Evolutionary conservation across 441 rosid species (phyloP).

Genomic region (Gossypium gossypioides): DNA sequence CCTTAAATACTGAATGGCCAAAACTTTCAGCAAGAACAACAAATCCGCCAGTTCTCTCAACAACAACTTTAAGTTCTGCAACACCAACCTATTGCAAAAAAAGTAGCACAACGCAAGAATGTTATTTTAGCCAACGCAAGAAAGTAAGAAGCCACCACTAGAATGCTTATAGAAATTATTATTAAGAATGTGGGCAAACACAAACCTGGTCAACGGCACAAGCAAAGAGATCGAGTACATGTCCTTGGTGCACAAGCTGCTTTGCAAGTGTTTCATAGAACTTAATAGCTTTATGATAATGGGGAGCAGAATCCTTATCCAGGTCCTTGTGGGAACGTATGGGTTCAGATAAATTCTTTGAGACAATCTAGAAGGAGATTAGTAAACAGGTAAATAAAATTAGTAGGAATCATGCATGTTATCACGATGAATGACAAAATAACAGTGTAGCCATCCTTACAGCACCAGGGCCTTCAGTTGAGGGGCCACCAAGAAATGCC

Average conservation of each 20-base stretch:
- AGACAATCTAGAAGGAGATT: conserved; percentile 48
- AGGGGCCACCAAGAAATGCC: conserved; percentile 85
- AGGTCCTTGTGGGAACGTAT: conserved; percentile 91
- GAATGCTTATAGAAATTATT: background rate
- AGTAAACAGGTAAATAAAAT: background rate
- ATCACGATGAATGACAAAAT: background rate
- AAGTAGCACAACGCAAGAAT: background rate
- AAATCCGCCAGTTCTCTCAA: conserved; percentile 88
- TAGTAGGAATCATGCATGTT: background rate
- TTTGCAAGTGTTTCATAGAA: conserved; percentile 69
- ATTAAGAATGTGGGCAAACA: background rate
- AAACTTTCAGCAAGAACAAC: conserved; percentile 95
- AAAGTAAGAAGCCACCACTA: conserved; percentile 1
- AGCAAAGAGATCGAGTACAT: conserved; percentile 85
- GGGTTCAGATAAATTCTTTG: conserved; percentile 71
- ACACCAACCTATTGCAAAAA: conserved; percentile 57
- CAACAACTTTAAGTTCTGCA: conserved; percentile 55
- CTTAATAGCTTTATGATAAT: conserved; percentile 65
- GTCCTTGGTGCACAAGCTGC: conserved; percentile 96
- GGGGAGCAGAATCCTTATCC: conserved; percentile 71
- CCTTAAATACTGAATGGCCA: conserved; percentile 83
- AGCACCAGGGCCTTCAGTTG: conserved; percentile 76
- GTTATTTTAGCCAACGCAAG: background rate
- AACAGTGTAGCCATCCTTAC: conserved; percentile 29
- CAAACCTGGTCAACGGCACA: conserved; percentile 91